These are phyloP conservation scores for Handroanthus guayacan DNA, from an alignment of 257 asterid genomes.

Conservation along the genomic window DNA sequence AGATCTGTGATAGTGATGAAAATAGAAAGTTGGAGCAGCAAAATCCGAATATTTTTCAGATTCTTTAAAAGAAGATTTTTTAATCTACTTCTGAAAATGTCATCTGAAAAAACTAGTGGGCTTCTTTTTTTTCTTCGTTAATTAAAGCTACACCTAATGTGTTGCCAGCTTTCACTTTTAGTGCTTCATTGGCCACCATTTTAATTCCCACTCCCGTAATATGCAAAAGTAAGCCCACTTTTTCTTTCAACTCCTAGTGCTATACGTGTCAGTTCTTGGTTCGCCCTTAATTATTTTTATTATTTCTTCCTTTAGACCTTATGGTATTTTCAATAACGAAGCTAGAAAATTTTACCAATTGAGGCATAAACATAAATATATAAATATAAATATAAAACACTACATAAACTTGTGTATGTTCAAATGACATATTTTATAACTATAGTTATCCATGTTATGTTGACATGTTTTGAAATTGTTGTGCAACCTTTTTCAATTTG, in stretches of 20 bases:
- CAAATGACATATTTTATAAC: too few relatives aligned
- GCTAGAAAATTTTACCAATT: too few relatives aligned
- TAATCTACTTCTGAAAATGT: slow-evolving; percentile 6
- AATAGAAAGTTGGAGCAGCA: slow-evolving; percentile 1
- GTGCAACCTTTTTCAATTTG: too few relatives aligned
- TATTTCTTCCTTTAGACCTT: neutral
- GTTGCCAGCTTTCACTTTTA: slow-evolving; percentile 22
- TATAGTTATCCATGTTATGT: too few relatives aligned
- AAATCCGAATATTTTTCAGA: neutral
- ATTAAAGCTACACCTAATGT: neutral
- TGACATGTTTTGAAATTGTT: too few relatives aligned
- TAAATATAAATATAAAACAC: too few relatives aligned
- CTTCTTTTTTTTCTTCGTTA: neutral
- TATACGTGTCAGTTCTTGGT: neutral
- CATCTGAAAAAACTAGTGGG: neutral
- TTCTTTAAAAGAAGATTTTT: neutral
- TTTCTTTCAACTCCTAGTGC: neutral
- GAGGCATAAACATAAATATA: too few relatives aligned
- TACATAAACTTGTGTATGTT: too few relatives aligned
- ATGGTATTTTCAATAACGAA: too few relatives aligned
- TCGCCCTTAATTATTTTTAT: neutral
- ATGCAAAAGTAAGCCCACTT: neutral
- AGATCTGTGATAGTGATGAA: neutral
- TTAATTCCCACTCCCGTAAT: slow-evolving; percentile 25
- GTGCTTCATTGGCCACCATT: slow-evolving; percentile 25